Evolutionary conservation across 2,329 filamentous ascomycete genomes (phyloP), one percentile per base, ranked within the genome.

Genomic region (Tolypocladium ovalisporum): DNA sequence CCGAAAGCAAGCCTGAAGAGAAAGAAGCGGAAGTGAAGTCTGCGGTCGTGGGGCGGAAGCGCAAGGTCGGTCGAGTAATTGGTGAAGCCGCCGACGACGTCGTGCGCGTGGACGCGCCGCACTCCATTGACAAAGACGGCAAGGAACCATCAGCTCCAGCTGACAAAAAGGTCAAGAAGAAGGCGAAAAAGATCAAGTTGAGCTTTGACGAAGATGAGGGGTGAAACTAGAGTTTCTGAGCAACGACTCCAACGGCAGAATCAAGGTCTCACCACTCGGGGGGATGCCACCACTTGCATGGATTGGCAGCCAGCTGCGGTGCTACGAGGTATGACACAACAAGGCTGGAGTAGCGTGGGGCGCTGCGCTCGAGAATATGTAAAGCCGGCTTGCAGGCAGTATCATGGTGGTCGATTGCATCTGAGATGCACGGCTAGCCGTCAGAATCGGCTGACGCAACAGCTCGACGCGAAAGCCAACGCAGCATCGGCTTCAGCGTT

Each of bases 181-280:
- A 80, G 69, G 72, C 75, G 5, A 83, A 83, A 70, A 86, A 86
- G 73, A 81, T 87, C 59, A 87, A 87, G 72, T 73, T 87, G 52
- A 87, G 84, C 69, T 87, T 87, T 66, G 81, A 81, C 32, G 80
- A 86, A 57, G 83, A 85, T 22, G 80, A 83, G 37, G 76, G 71
- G 24, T 71, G 71, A 75, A 57, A 4, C 12, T 17, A 10, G 67
- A 29, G 17, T 22, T 22, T 5, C 13, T 22, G 17, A 44, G 4
- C 27, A 27, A 22, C 12, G 29, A 36, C 10, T 39, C 17, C 34
- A n/a, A 34, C 10, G 17, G 27, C 36, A n/a, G 13, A n/a, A 32
- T 49, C 44, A 3, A 32, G 44, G n/a, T 10, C 15, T n/a, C 44
- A 32, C 44, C 17, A n/a, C 17, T 9, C 5, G 17, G 44, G 24